Percentiles rank a stretch among this genome's conserved stretches.
Evolutionary conservation across 2,329 filamentous ascomycete species (phyloP).

Genomic region (Pestalotiopsis fici): DNA sequence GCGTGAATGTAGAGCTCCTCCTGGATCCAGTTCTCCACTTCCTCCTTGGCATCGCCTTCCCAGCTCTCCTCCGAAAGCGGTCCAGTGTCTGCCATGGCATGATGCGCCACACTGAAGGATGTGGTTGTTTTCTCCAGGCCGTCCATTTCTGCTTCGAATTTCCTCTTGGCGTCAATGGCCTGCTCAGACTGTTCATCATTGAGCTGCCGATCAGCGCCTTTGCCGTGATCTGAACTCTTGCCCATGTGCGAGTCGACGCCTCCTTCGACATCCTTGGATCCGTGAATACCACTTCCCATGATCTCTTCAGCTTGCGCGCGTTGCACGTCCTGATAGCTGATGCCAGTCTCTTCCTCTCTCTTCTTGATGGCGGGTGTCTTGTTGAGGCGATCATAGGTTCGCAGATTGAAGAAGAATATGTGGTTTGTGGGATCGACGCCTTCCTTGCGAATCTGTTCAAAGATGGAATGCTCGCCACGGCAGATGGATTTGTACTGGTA

Average conservation of each 20-base stretch:
- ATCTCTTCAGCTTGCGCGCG: constrained; percentile 86
- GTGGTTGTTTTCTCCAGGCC: constrained; percentile 37
- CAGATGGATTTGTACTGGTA: constrained; percentile 82
- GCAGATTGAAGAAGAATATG: constrained; percentile 91
- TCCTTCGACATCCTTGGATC: constrained; percentile 44
- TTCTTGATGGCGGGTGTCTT: constrained; percentile 72
- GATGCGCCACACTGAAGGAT: constrained; percentile 65
- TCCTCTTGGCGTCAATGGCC: constrained; percentile 48
- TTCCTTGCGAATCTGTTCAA: constrained; percentile 70
- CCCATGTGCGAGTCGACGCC: constrained; percentile 53
- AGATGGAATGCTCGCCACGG: constrained; percentile 89
- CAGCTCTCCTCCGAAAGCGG: constrained; percentile 70
- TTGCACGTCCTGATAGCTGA: constrained; percentile 85
- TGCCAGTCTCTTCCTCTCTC: constrained; percentile 78
- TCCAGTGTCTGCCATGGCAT: constrained; percentile 73
- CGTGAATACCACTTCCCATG: constrained; percentile 75
- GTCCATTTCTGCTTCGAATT: constrained; percentile 51
- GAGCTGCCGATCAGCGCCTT: constrained; percentile 21
- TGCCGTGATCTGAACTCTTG: constrained; percentile 26
- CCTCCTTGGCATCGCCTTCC: constrained; percentile 73
- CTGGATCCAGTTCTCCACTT: constrained; percentile 88
- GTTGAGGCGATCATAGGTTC: constrained; percentile 91
- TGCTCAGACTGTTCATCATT: constrained; percentile 32
- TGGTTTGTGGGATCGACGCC: constrained; percentile 79
- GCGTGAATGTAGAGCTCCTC: constrained; percentile 96